phyloP scores from a whole-genome alignment of 2,329 filamentous ascomycete genomes.

The Diaporthe vaccinii region DNA sequence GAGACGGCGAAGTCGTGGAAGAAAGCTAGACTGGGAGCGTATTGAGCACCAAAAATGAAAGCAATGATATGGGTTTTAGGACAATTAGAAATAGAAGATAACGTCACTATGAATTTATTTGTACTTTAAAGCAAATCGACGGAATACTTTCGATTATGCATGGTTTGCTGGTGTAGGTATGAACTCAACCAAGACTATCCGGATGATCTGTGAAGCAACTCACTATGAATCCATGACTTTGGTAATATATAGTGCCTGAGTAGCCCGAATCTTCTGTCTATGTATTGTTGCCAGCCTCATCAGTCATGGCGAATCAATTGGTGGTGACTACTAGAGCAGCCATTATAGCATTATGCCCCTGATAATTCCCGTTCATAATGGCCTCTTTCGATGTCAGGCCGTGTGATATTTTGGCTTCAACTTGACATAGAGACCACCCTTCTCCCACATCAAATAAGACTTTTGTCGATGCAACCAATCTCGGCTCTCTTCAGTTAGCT shows the following conservation, averaged over 20 bases:
- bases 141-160: background rate
- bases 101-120: background rate
- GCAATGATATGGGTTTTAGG: background rate
- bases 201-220: too few species aligned
- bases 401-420: background rate
- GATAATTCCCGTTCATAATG: background rate
- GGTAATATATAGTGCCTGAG: background rate
- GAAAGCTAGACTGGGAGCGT: background rate
- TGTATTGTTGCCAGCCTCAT: background rate
- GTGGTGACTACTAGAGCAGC: background rate
- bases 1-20: background rate
- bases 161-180: background rate
- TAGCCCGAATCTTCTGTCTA: background rate
- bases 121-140: background rate
- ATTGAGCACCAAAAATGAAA: background rate
- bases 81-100: background rate
- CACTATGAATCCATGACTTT: background rate
- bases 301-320: too few species aligned
- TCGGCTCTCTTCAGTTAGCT: conserved; percentile 46
- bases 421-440: conserved; percentile 11
- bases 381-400: background rate
- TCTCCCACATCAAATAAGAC: conserved; percentile 30
- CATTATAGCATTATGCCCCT: background rate
- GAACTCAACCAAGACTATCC: too few species aligned
- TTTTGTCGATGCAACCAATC: conserved; percentile 20